phyloP scores from a whole-genome alignment of 768 basidiomycete genomes.

The Suillus lakei region DNA sequence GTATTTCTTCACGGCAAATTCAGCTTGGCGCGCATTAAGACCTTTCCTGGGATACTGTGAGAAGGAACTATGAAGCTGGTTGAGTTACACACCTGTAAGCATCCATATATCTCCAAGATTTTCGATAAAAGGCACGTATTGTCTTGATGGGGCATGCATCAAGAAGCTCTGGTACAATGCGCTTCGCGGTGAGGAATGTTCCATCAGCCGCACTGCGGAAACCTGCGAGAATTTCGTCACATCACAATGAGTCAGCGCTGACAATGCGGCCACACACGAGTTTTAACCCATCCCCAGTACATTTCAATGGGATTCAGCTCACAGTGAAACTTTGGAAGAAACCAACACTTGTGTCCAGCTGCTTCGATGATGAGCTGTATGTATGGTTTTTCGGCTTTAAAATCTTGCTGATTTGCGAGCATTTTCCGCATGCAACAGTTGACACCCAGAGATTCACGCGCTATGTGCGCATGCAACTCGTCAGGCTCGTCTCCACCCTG shows the following conservation, averaged over 20 bases:
- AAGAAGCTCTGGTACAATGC: constrained; percentile 28
- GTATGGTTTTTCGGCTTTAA: constrained; percentile 23
- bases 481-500: neutral
- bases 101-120: constrained; percentile 14
- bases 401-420: constrained; percentile 23
- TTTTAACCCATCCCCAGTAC: constrained; percentile 15
- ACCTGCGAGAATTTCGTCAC: constrained; percentile 12
- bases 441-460: neutral
- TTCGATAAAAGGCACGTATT: constrained; percentile 19
- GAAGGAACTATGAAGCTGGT: neutral
- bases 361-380: constrained; percentile 25
- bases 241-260: too few species aligned
- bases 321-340: constrained; percentile 21
- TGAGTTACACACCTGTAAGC: constrained; percentile 16
- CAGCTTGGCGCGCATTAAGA: constrained; percentile 15
- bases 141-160: constrained; percentile 17
- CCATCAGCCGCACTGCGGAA: constrained; percentile 27
- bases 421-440: constrained; percentile 28
- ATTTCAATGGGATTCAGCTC: too few species aligned
- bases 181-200: constrained; percentile 26
- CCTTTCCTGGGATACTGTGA: constrained; percentile 8
- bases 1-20: constrained; percentile 23
- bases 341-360: constrained; percentile 20
- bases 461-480: neutral
- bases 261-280: constrained; percentile 2